These are phyloP conservation scores for Coemansia sp. DNA, from an alignment of 192 early-diverging fungal species.

Conservation along the genomic window DNA sequence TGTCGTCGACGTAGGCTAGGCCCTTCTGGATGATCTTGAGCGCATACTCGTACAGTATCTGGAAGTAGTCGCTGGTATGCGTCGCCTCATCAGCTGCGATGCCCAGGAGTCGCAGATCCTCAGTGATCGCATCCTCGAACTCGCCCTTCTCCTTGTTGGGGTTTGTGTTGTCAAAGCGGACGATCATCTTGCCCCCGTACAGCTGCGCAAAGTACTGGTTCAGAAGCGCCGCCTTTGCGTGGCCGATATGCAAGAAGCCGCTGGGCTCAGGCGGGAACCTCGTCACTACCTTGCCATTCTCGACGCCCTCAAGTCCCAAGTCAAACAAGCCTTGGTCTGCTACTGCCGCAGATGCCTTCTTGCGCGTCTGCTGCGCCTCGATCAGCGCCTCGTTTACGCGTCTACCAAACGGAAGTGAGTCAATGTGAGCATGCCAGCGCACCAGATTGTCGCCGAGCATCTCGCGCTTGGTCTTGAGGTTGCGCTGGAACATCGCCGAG, in stretches of 20 bases:
- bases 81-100: conserved; percentile 73
- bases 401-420: conserved; percentile 57
- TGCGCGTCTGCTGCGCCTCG: conserved; percentile 11
- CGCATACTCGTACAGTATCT: conserved; percentile 80
- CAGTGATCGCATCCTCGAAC: conserved; percentile 93
- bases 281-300: conserved; percentile 88
- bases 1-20: conserved; percentile 92
- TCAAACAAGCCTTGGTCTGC: conserved; percentile 93
- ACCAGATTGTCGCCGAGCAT: conserved; percentile 66
- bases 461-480: conserved; percentile 68
- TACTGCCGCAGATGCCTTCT: conserved; percentile 19
- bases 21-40: conserved; percentile 82
- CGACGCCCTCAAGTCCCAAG: conserved; percentile 77
- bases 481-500: conserved; percentile 75
- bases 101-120: conserved; percentile 88
- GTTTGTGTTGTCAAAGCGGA: conserved; percentile 99
- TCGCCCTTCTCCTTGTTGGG: conserved; percentile 95
- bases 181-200: conserved; percentile 89
- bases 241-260: conserved; percentile 99
- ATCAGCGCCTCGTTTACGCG: conserved; percentile 33
- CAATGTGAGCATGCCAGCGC: conserved; percentile 80
- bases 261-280: conserved; percentile 98
- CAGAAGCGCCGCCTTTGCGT: conserved; percentile 96
- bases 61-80: conserved; percentile 95
- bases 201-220: conserved; percentile 94